phyloP scores from a whole-genome alignment of 1,139 yeast species.

The Zygosaccharomyces sapae region DNA sequence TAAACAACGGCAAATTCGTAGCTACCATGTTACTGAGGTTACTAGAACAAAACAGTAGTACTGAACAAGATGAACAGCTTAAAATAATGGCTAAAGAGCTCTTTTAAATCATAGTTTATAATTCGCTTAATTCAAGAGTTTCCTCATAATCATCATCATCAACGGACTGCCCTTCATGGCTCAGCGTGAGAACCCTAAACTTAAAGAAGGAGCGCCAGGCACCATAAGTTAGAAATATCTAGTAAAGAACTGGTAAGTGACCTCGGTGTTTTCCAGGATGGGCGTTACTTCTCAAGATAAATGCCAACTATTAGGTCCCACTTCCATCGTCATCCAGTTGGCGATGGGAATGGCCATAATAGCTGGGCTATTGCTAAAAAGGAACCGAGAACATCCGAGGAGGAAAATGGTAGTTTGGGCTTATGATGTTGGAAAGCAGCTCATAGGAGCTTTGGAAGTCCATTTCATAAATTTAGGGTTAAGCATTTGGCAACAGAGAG shows the following conservation, averaged over 20 bases:
- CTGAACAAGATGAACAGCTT: slow-evolving; percentile 1
- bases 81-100: slow-evolving; percentile 3
- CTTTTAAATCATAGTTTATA: not conserved
- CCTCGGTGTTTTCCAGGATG: not conserved
- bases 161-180: not conserved
- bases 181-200: not conserved
- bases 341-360: slow-evolving; percentile 71
- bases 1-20: slow-evolving; percentile 31
- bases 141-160: slow-evolving; percentile 1
- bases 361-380: slow-evolving; percentile 66
- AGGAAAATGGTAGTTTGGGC: slow-evolving; percentile 87
- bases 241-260: too few relatives aligned
- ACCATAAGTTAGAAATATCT: too few relatives aligned
- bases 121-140: too few relatives aligned
- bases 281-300: slow-evolving; percentile 14
- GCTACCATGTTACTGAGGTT: slow-evolving; percentile 26
- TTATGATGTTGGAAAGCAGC: slow-evolving; percentile 85
- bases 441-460: slow-evolving; percentile 78
- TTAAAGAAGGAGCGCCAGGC: too few relatives aligned
- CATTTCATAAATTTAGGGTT: slow-evolving; percentile 75
- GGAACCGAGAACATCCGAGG: slow-evolving; percentile 76
- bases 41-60: slow-evolving; percentile 3
- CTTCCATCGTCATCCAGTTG: slow-evolving; percentile 61
- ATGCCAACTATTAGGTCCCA: slow-evolving; percentile 70
- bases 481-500: slow-evolving; percentile 51